Evolutionary conservation across 352 stramenopile genomes (phyloP).

Genomic region (Phytophthora meadii): DNA sequence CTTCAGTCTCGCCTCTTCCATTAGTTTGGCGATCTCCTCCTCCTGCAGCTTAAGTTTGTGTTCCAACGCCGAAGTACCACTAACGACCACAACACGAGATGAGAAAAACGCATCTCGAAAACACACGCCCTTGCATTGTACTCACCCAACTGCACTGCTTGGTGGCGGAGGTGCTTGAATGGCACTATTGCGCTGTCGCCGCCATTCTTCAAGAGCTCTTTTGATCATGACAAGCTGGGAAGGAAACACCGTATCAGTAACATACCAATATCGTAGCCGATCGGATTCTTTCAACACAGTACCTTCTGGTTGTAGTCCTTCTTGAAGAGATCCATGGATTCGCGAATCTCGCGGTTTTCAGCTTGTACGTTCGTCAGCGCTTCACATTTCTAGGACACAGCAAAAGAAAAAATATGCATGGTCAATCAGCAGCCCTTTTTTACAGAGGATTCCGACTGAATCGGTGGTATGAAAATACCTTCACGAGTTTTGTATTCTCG

Average conservation of each 20-base stretch:
- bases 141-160: slow-evolving; percentile 24
- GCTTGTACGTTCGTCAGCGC: slow-evolving; percentile 70
- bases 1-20: slow-evolving; percentile 55
- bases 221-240: slow-evolving; percentile 89
- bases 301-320: slow-evolving; percentile 90
- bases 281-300: background rate
- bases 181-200: slow-evolving; percentile 58
- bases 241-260: background rate
- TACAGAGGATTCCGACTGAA: background rate
- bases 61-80: slow-evolving; percentile 33
- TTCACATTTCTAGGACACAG: slow-evolving; percentile 70
- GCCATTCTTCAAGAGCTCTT: slow-evolving; percentile 88
- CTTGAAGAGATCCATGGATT: slow-evolving; percentile 89
- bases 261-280: too few species aligned
- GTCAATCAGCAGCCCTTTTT: slow-evolving; percentile 1
- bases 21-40: slow-evolving; percentile 66
- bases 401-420: background rate
- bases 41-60: slow-evolving; percentile 55
- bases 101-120: background rate
- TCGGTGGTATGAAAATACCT: slow-evolving; percentile 43
- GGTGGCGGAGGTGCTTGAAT: slow-evolving; percentile 15
- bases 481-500: slow-evolving; percentile 86
- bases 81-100: slow-evolving; percentile 5
- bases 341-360: slow-evolving; percentile 80
- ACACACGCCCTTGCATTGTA: background rate